Conservation (phyloP, 1,284 basidiomycete species). For the Microbotryomycetes sp. region DNA sequence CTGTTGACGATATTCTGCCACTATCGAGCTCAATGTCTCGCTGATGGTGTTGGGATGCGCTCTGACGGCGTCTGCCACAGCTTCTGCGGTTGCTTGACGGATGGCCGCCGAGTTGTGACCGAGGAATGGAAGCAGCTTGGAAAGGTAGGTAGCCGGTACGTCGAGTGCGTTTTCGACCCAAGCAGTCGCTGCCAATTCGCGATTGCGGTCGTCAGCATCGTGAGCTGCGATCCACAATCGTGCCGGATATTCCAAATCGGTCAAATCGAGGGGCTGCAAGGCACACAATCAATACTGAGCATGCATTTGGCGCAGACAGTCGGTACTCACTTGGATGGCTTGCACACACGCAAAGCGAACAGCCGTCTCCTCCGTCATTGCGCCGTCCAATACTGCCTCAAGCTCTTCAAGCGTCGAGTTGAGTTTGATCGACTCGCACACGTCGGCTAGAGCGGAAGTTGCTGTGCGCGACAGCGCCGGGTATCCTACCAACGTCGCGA, state of each 20-base stretch:
- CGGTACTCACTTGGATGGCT: slow-evolving; percentile 61
- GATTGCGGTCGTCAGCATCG: slow-evolving; percentile 88
- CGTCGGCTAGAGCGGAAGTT: slow-evolving; percentile 69
- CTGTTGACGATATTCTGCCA: slow-evolving; percentile 76
- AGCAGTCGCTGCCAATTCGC: slow-evolving; percentile 66
- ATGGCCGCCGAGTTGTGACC: slow-evolving; percentile 79
- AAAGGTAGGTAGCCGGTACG: slow-evolving; percentile 65
- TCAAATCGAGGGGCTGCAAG: slow-evolving; percentile 79
- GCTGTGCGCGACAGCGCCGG: slow-evolving; percentile 80
- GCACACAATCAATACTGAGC: slow-evolving; percentile 6
- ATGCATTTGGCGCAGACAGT: neutral
- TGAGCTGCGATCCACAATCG: slow-evolving; percentile 85
- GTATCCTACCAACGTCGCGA: slow-evolving; percentile 68
- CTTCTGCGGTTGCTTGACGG: slow-evolving; percentile 61
- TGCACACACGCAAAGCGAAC: slow-evolving; percentile 87
- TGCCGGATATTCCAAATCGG: slow-evolving; percentile 85
- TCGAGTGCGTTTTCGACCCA: slow-evolving; percentile 98
- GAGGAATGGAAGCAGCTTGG: slow-evolving; percentile 59
- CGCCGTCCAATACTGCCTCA: slow-evolving; percentile 60
- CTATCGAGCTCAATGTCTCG: slow-evolving; percentile 50
- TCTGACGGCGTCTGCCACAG: slow-evolving; percentile 69
- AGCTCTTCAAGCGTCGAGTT: slow-evolving; percentile 61
- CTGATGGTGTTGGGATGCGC: slow-evolving; percentile 63
- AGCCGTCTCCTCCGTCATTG: slow-evolving; percentile 79
- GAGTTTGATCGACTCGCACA: slow-evolving; percentile 72